These are phyloP conservation scores for Exserohilum rostratum DNA, from an alignment of 2,329 filamentous ascomycete species.

Conservation along the genomic window DNA sequence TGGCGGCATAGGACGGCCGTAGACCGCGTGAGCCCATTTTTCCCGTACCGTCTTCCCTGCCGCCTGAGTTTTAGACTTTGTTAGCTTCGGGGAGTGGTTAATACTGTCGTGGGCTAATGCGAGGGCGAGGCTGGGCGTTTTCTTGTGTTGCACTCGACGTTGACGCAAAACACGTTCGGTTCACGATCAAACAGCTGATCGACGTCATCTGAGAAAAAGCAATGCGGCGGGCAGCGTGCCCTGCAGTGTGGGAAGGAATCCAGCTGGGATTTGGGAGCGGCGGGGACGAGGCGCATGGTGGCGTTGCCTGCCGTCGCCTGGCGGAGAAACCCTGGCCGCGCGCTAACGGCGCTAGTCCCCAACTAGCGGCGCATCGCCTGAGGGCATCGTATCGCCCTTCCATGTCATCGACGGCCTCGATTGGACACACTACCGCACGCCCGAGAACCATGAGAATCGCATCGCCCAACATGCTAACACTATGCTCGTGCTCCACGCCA, in stretches of 20 bases:
- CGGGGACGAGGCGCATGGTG: too few species aligned
- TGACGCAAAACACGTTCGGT: too few species aligned
- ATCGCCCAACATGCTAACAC: too few species aligned
- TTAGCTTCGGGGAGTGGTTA: background rate
- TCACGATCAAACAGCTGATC: too few species aligned
- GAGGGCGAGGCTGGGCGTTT: background rate
- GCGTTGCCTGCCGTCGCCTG: background rate
- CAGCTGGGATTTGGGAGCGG: too few species aligned
- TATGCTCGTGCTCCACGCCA: constrained; percentile 1
- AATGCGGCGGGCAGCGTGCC: too few species aligned
- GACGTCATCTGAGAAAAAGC: too few species aligned
- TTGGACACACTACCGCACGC: background rate
- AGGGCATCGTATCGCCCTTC: constrained; percentile 1
- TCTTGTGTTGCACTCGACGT: background rate
- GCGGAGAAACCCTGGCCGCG: background rate
- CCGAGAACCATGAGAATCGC: background rate
- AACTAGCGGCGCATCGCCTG: background rate
- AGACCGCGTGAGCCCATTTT: background rate
- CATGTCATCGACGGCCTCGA: background rate
- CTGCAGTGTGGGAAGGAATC: too few species aligned
- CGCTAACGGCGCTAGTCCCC: background rate
- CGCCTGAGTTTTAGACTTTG: constrained; percentile 1
- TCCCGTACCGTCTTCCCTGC: constrained; percentile 4
- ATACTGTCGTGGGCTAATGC: background rate
- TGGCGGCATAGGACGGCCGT: background rate